Conservation (phyloP, 805 yeast genomes). For the Diddensiella caesifluorescens region DNA sequence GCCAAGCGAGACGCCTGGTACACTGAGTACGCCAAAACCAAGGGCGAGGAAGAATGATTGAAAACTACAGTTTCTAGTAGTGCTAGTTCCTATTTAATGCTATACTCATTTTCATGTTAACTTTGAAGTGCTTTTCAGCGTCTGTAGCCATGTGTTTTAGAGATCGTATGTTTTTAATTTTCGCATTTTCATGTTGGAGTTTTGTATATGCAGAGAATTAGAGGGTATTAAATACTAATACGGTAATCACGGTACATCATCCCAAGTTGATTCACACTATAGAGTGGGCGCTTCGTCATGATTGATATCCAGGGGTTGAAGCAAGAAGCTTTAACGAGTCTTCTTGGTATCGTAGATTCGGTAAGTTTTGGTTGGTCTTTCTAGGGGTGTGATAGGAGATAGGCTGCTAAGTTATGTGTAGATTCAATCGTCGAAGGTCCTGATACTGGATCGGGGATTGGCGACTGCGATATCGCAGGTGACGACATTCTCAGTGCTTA, state of each 20-base stretch:
- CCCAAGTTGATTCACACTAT: too few relatives aligned
- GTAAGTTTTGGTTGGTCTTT: slow-evolving; percentile 15
- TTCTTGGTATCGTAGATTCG: slow-evolving; percentile 27
- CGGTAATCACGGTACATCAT: too few relatives aligned
- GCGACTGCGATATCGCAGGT: slow-evolving; percentile 48
- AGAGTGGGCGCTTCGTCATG: too few relatives aligned
- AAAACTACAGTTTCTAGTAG: too few relatives aligned
- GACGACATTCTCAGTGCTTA: slow-evolving; percentile 50
- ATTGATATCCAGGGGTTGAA: slow-evolving; percentile 16
- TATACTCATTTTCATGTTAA: too few relatives aligned
- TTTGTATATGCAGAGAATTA: too few relatives aligned
- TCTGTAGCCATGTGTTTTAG: too few relatives aligned
- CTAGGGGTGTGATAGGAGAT: neutral
- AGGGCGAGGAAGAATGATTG: slow-evolving; percentile 40
- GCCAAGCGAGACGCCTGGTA: slow-evolving; percentile 81
- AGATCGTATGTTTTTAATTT: too few relatives aligned
- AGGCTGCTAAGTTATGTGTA: slow-evolving; percentile 15
- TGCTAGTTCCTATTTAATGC: too few relatives aligned
- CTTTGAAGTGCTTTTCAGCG: too few relatives aligned
- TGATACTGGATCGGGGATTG: slow-evolving; percentile 43
- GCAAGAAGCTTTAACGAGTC: slow-evolving; percentile 19
- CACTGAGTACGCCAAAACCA: slow-evolving; percentile 68
- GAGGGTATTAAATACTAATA: too few relatives aligned
- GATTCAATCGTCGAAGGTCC: slow-evolving; percentile 21
- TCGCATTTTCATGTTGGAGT: neutral